Conservation (phyloP, 2,329 filamentous ascomycete genomes). For the Scedosporium minutisporum region DNA sequence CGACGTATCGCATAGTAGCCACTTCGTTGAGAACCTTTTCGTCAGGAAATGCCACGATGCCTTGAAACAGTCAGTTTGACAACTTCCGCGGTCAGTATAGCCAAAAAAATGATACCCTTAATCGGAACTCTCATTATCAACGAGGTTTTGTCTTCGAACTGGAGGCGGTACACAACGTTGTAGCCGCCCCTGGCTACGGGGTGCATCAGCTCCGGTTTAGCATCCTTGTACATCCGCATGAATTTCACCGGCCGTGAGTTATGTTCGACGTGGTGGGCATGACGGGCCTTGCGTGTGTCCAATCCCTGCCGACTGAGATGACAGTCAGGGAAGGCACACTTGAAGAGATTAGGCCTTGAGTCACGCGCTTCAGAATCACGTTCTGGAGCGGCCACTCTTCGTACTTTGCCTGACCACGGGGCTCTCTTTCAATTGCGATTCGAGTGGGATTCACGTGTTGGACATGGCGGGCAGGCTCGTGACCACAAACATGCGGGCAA, state of each 20-base stretch:
- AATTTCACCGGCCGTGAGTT: no score
- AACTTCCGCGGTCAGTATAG: not conserved
- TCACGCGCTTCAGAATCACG: no score
- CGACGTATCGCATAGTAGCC: conserved; percentile 22
- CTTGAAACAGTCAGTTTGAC: conserved; percentile 7
- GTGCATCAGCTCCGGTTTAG: conserved; percentile 15
- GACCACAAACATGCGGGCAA: not conserved
- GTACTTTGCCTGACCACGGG: no score
- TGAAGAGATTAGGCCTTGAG: no score
- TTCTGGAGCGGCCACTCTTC: no score
- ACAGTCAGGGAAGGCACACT: no score
- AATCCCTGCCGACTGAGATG: no score
- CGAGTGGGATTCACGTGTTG: not conserved
- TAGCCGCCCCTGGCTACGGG: conserved; percentile 18
- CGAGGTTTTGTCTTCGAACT: conserved; percentile 22
- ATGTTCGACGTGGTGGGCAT: no score
- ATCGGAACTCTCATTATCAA: conserved; percentile 18
- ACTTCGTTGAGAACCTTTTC: conserved; percentile 27
- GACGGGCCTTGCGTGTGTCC: no score
- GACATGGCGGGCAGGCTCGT: not conserved
- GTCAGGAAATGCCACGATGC: conserved; percentile 18
- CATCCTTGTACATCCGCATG: conserved; percentile 16
- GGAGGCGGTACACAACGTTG: conserved; percentile 20
- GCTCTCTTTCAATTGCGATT: not conserved
- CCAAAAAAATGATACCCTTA: conserved; percentile 12